Evolutionary conservation across 1,139 yeast species (phyloP), one percentile per base, ranked within the genome.

Genomic region (Sugiyamaella novakii): DNA sequence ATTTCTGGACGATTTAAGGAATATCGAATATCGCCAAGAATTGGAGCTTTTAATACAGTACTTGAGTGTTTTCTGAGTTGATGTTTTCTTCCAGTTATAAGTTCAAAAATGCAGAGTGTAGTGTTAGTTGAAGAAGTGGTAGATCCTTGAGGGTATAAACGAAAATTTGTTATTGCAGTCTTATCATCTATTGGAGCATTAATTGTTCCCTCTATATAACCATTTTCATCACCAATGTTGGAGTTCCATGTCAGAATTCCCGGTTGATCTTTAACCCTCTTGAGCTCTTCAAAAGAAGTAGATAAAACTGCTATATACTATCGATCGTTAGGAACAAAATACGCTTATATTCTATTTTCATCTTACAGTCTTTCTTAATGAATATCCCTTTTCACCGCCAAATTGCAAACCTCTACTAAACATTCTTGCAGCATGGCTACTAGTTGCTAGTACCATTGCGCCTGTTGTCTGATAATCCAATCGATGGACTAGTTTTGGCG

Each of bases 61-160:
- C 57, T 52, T 7, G 63, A 54, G 46, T 74, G 78, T 25, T 54
- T 51, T 33, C 80, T 58, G 14, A 76, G 66, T 51, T 76, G 80
- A 49, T 74, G 79, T 49, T 75, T 76, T 38, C 71, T 63, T 1
- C 80, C 80, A 0, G 79, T 74, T 1, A 61, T 52, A 7, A 75
- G 61, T 47, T 73, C 70, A 25, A 75, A 53, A 1, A 64, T 47
- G 5, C 61, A 59, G 47, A 72, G 38, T 5, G 58, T 53, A 29
- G 43, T 17, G 2, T 11, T 10, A 29, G 39, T 5, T 6, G 8
- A 15, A 11, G 31, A 8, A 11, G n/a, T 12, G 27, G 5, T 24
- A 10, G 19, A 19, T 11, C n/a, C 14, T n/a, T 24, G 27, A 11
- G 17, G 36, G 17, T 29, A 40, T 12, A 28, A 11, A 17, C 24